phyloP scores from a whole-genome alignment of 2,329 filamentous ascomycete species.

The Colletotrichum sojae region DNA sequence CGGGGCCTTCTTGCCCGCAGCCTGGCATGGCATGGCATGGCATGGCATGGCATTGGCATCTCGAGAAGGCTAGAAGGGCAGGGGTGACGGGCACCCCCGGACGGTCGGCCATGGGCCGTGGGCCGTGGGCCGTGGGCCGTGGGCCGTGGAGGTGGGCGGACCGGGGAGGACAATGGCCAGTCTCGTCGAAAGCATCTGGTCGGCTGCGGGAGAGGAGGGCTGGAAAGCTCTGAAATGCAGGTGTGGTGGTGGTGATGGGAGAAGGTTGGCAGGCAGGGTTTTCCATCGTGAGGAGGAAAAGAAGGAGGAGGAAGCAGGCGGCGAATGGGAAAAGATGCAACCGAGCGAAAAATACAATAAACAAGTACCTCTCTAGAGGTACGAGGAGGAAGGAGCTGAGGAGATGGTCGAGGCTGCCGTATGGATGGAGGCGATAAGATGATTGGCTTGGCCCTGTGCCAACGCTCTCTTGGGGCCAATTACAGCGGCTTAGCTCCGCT shows the following conservation, averaged over 20 bases:
- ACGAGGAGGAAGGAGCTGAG: no score
- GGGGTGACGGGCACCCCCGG: slow-evolving; percentile 22
- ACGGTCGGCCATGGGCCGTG: slow-evolving; percentile 17
- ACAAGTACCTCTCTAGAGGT: no score
- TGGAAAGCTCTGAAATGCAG: slow-evolving; percentile 21
- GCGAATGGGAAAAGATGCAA: neutral
- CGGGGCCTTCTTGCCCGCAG: neutral
- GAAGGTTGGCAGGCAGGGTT: neutral
- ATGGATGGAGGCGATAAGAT: slow-evolving; percentile 14
- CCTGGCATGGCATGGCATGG: slow-evolving; percentile 31
- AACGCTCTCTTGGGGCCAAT: slow-evolving; percentile 6
- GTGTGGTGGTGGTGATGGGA: neutral
- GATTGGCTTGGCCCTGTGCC: slow-evolving; percentile 35
- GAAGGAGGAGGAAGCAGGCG: slow-evolving; percentile 2
- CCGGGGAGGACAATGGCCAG: slow-evolving; percentile 19
- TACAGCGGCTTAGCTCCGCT: no score
- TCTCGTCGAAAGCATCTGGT: slow-evolving; percentile 18
- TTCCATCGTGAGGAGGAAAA: neutral
- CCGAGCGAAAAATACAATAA: no score
- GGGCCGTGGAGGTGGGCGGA: slow-evolving; percentile 25
- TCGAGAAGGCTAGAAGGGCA: slow-evolving; percentile 26
- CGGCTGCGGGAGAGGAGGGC: slow-evolving; percentile 1
- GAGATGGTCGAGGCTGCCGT: slow-evolving; percentile 27
- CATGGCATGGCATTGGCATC: slow-evolving; percentile 21
- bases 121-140: slow-evolving; percentile 24